Base-by-base conservation (phyloP, 2,329 filamentous ascomycete species). In the Cephalotrichum gorgonifer region DNA sequence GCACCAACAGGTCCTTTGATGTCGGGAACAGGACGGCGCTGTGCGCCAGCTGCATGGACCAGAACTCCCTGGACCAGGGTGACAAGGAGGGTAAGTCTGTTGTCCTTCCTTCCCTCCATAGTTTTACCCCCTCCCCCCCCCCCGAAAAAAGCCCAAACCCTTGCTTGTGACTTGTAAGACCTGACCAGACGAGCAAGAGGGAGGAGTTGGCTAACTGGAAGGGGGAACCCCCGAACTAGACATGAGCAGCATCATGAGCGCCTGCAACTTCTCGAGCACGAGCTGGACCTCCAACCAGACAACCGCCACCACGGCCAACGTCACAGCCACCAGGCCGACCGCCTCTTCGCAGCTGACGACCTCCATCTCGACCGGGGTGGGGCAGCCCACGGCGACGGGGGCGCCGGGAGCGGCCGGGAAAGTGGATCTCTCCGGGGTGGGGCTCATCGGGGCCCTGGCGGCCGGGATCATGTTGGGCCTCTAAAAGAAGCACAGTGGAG, bases 1-100 rank as follows among this genome's bases (percentile, higher is more conserved):
- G 68, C 60, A 63, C 64, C 54, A 66, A 71, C 59, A 52, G 58
- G 44, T 65, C 64, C 55, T 66, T 71, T 56, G 55, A 68, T 55
- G 68, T 70, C 45, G 53, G 44, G 23, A 51, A 54, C 17, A 54
- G 69, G 44, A 60, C 65, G 17, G 63, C 57, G 3, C 59, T 67
- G 20, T 70, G 67, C 52, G 59, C 61, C 46, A 60, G 59, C 48
- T 70, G 67, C 52, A 63, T 70, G 52, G 55, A 56, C 30, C 60
- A 68, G 58, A 62, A 62, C 51, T 44, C 50, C 43, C 47, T 47
- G 39, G 43, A 43, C 46, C 52, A 51, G 47, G 50, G 54, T 17
- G 28, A 42, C 25, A 35, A 47, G 12, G 50, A 52, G 12, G 43
- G 57, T 23, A 49, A 54, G 23, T 20, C n/a, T n/a, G 22, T 22